Evolutionary conservation across 768 basidiomycete genomes (phyloP), one percentile per base, ranked within the genome.

Genomic region (Boletus sp.): DNA sequence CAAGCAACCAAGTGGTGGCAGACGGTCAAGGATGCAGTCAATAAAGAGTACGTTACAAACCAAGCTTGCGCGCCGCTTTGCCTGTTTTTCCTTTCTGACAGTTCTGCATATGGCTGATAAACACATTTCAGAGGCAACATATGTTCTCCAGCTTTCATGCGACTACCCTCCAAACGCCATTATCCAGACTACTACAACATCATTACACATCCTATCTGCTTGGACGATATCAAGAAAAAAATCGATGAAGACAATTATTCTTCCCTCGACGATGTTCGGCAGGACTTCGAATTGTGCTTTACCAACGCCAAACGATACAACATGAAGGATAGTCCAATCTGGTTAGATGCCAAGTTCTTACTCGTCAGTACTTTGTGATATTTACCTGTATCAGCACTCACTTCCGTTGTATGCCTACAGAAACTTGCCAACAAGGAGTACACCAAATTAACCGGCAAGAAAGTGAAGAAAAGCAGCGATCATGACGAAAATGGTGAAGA

Each of bases 131-230:
- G 90, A 58, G 89, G 87, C 64, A 80, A 83, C 58, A 69, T 75
- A 61, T 76, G 90, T 56, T 84, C 88, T 28, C 60, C 75, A 58
- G 83, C 83, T 64, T 94, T 92, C 71, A 69, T 87, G 66, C 82
- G 80, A 56, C 80, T 85, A 61, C 89, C 89, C 18, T 79, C 84
- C 44, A 89, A 86, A 73, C 82, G 84, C 55, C 77, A 77, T 55
- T 92, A 90, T 72, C 83, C 92, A 40, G 94, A 95, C 76, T 98
- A 98, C 74, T 97, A 95, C 73, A 68, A 73, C 24, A 58, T 87
- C 61, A 96, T 95, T 68, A 78, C 84, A 63, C 78, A 82, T 28
- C 94, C 95, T 32, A 92, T 97, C 63, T 86, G 91, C 29, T 77
- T 97, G 50, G 89, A 92, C 44, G 92, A 95, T 61, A 93, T 97